These are phyloP conservation scores for Cyberlindnera lachancei DNA, from an alignment of 805 yeast genomes.

Conservation along the genomic window DNA sequence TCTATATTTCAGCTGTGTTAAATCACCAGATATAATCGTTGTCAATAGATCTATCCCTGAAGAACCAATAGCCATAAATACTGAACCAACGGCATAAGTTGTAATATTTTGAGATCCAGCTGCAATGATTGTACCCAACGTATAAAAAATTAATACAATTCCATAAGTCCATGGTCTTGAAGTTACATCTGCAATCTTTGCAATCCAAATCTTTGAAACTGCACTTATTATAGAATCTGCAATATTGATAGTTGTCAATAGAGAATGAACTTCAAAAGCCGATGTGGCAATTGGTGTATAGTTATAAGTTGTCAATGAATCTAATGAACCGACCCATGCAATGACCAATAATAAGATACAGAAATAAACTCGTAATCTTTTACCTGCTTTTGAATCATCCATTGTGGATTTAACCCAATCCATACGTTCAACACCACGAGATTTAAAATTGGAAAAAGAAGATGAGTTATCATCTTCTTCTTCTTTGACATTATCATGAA, in stretches of 20 bases:
- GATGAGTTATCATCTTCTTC: too few relatives aligned
- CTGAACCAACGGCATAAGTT: constrained; percentile 30
- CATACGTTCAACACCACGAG: constrained; percentile 19
- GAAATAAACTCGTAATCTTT: constrained; percentile 11
- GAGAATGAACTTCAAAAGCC: constrained; percentile 30
- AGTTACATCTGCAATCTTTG: constrained; percentile 33
- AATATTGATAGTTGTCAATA: constrained; percentile 32
- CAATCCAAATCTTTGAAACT: constrained; percentile 31
- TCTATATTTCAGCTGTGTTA: constrained; percentile 32
- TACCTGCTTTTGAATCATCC: constrained; percentile 14
- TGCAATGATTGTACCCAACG: constrained; percentile 30
- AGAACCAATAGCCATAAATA: constrained; percentile 30
- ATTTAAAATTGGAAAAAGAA: too few relatives aligned
- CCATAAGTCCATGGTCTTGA: constrained; percentile 34
- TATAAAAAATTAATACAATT: constrained; percentile 24
- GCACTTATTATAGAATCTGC: constrained; percentile 33
- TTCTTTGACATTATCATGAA: too few relatives aligned
- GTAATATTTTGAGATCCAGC: constrained; percentile 30
- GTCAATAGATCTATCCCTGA: constrained; percentile 30
- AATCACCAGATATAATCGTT: constrained; percentile 29
- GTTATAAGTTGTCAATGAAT: constrained; percentile 25
- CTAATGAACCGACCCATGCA: constrained; percentile 20
- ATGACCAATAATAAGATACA: constrained; percentile 9
- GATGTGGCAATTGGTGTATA: constrained; percentile 35
- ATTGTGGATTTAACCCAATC: constrained; percentile 16